Conservation (phyloP, 768 basidiomycete genomes). For the Cystofilobasidium capitatum region DNA sequence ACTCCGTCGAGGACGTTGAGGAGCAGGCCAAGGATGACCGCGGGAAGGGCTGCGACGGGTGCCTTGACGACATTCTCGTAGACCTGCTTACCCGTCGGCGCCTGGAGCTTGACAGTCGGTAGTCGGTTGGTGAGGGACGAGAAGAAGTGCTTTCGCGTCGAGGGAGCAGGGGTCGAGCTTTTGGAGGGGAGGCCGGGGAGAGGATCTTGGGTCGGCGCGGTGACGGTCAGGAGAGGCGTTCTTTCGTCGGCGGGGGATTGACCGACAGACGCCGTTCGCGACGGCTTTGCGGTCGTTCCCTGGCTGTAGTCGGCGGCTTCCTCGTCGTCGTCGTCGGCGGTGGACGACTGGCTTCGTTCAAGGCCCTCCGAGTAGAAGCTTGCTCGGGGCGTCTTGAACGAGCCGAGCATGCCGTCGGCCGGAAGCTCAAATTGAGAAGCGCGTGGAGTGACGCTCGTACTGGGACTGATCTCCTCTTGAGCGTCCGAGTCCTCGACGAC, state of each 20-base stretch:
- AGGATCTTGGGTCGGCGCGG: neutral
- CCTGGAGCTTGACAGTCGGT: neutral
- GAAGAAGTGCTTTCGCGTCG: neutral
- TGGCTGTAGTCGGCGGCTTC: neutral
- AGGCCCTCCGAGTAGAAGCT: neutral
- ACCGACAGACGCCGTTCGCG: neutral
- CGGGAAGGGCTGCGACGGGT: constrained; percentile 50
- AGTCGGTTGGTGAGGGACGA: constrained; percentile 3
- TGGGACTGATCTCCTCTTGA: neutral
- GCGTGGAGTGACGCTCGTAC: neutral
- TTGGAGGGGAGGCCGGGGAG: neutral
- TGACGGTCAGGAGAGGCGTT: constrained; percentile 9
- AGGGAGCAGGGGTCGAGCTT: neutral
- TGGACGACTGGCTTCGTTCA: neutral
- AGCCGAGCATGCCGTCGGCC: neutral
- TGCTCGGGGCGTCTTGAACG: neutral
- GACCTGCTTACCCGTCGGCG: constrained; percentile 15
- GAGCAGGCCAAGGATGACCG: constrained; percentile 70
- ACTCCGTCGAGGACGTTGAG: constrained; percentile 90
- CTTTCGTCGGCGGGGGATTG: constrained; percentile 7
- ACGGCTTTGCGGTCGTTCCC: neutral
- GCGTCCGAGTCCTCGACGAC: neutral
- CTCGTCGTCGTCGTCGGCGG: neutral
- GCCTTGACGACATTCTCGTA: constrained; percentile 30
- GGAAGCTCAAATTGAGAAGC: constrained; percentile 2